A percentile compares a stretch with the other conserved stretches of the same genome.
phyloP scores from a whole-genome alignment of 2,329 filamentous ascomycete species.

The Parastagonospora nodorum region DNA sequence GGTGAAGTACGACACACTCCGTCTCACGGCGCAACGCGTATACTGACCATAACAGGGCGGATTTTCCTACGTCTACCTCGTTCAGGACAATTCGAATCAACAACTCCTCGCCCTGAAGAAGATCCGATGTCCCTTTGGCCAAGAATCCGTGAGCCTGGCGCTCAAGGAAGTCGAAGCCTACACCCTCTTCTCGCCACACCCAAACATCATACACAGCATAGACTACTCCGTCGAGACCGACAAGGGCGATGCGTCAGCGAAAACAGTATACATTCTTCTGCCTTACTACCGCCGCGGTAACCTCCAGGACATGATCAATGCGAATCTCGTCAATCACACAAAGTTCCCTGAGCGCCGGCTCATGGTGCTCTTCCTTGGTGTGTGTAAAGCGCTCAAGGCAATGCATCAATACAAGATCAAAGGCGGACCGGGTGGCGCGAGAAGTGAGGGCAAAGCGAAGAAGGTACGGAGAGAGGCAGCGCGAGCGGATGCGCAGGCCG shows the following conservation, averaged over 20 bases:
- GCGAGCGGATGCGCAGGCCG: slow-evolving; percentile 57
- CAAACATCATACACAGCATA: slow-evolving; percentile 83
- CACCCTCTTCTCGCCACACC: slow-evolving; percentile 79
- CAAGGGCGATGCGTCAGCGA: slow-evolving; percentile 68
- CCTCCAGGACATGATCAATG: slow-evolving; percentile 97
- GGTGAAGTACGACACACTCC: slow-evolving; percentile 72
- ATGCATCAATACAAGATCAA: slow-evolving; percentile 88
- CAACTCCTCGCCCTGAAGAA: slow-evolving; percentile 96
- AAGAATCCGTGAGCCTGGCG: slow-evolving; percentile 91
- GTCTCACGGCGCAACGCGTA: slow-evolving; percentile 3
- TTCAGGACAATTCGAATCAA: slow-evolving; percentile 84
- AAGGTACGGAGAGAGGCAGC: slow-evolving; percentile 61
- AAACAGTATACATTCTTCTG: slow-evolving; percentile 95
- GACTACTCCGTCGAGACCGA: slow-evolving; percentile 84
- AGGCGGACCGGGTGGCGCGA: slow-evolving; percentile 57
- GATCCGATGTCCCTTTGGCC: slow-evolving; percentile 96
- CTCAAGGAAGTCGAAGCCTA: slow-evolving; percentile 98
- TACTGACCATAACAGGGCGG: slow-evolving; percentile 67
- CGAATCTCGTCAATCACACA: slow-evolving; percentile 94
- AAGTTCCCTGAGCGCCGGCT: slow-evolving; percentile 85
- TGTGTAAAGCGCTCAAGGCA: slow-evolving; percentile 82
- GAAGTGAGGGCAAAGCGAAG: slow-evolving; percentile 59
- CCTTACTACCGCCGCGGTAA: slow-evolving; percentile 96
- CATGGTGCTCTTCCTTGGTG: slow-evolving; percentile 89
- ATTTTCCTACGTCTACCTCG: slow-evolving; percentile 98